Base-by-base conservation (phyloP, 352 stramenopile genomes). In the Globisporangium ultimum region DNA sequence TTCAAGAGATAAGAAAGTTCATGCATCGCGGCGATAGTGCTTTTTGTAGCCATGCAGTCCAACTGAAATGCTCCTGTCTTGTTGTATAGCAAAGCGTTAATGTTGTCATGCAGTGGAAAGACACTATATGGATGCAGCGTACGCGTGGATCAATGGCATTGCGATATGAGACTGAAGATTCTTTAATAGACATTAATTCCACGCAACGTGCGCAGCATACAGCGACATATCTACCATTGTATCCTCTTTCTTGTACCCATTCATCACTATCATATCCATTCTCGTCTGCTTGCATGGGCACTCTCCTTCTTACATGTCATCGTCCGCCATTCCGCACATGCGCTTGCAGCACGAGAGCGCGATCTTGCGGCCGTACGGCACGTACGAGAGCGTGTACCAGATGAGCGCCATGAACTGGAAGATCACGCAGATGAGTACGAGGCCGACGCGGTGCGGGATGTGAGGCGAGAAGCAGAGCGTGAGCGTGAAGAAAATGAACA, bases 361-460 rank as follows among this genome's bases (percentile, higher is more conserved):
- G 51, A 92, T 89, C 36, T 71, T 78, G 59, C 87, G 83, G n/a
- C 81, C 87, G 61, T 93, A 96, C 1, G 87, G 87, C 0, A 96
- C 71, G 66, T 93, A 96, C n/a, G 85, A 95, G 14, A 95, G 64
- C 57, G 82, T 93, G 69, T 94, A 95, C 87, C 87, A 96, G 12
- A 90, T 46, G 24, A 95, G 77, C 51, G 87, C 82, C 13, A 79
- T 15, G 61, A 93, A 93, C 67, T 96, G 87, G 32, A 82, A 72
- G 5, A 88, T 21, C 21, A 96, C 80, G 4, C 77, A 90, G 8
- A 95, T 28, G 55, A 95, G 63, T 48, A 95, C 80, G 17, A 93
- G 64, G 11, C 79, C 64, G 15, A 89, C 58, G 32, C 87, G 87
- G 59, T 91, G 78, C 32, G 86, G 80, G 13, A 93, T 68, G 52